Conservation (phyloP, 2,329 filamentous ascomycete genomes). For the Pseudogymnoascus sp. region DNA sequence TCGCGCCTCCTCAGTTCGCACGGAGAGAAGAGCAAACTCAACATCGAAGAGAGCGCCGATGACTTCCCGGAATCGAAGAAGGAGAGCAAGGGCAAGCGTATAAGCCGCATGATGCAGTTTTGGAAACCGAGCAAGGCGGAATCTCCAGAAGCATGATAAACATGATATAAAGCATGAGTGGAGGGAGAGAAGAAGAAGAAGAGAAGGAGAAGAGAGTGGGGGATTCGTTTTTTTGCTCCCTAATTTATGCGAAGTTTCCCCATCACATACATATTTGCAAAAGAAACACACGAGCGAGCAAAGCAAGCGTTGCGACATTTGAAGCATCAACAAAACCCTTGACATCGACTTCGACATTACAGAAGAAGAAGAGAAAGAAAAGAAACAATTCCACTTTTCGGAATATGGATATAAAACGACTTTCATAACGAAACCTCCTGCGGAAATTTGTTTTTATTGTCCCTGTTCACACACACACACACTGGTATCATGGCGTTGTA, state of each 20-base stretch:
- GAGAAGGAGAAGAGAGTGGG: neutral
- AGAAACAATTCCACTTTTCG: constrained; percentile 5
- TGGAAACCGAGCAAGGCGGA: constrained; percentile 45
- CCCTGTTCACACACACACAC: neutral
- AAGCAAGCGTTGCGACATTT: constrained; percentile 3
- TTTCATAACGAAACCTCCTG: constrained; percentile 5
- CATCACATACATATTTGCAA: constrained; percentile 2
- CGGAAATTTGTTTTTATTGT: neutral
- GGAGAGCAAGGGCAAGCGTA: constrained; percentile 61
- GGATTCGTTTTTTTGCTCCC: constrained; percentile 5
- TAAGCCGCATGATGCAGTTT: constrained; percentile 71
- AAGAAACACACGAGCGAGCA: neutral
- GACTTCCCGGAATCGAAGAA: constrained; percentile 52
- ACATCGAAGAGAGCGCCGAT: constrained; percentile 49
- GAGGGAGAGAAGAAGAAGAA: neutral
- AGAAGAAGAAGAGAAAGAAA: neutral
- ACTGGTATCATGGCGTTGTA: neutral
- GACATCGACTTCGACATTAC: too few relatives aligned
- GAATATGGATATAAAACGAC: constrained; percentile 10
- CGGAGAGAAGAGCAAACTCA: constrained; percentile 68
- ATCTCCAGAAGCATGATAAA: neutral
- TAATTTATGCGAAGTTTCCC: neutral
- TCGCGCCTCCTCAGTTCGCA: constrained; percentile 69
- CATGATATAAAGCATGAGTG: neutral
- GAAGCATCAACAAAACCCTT: neutral